These are phyloP conservation scores for Pichia manshurica DNA, from an alignment of 805 yeast genomes.

Conservation along the genomic window DNA sequence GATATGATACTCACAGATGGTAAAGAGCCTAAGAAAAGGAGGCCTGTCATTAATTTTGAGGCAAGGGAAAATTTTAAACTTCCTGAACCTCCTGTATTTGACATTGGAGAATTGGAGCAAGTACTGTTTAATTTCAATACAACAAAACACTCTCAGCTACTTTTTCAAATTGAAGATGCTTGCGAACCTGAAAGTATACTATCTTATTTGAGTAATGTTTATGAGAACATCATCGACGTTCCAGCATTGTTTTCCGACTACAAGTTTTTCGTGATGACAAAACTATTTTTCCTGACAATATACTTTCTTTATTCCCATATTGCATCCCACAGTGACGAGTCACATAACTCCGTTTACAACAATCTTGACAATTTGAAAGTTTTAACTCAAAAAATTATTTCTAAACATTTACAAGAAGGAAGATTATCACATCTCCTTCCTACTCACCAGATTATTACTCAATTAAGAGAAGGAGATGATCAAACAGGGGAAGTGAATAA, in stretches of 20 bases:
- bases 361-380: conserved; percentile 3
- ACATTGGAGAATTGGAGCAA: neutral
- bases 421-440: conserved; percentile 2
- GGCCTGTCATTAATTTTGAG: no score
- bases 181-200: neutral
- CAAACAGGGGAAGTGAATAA: no score
- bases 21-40: neutral
- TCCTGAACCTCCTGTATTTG: neutral
- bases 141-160: neutral
- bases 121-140: neutral
- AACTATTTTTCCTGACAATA: conserved; percentile 5
- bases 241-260: conserved; percentile 5
- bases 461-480: neutral
- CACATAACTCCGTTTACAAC: neutral
- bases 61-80: neutral
- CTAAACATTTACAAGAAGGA: conserved; percentile 1
- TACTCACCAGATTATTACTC: neutral
- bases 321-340: neutral
- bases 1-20: conserved; percentile 2
- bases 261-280: conserved; percentile 10
- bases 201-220: conserved; percentile 2
- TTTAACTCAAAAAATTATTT: conserved; percentile 1
- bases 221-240: conserved; percentile 4
- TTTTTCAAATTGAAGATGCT: neutral
- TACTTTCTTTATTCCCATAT: conserved; percentile 9